Evolutionary conservation across 352 stramenopile species (phyloP).

Genomic region (Globisporangium acanthophoron): DNA sequence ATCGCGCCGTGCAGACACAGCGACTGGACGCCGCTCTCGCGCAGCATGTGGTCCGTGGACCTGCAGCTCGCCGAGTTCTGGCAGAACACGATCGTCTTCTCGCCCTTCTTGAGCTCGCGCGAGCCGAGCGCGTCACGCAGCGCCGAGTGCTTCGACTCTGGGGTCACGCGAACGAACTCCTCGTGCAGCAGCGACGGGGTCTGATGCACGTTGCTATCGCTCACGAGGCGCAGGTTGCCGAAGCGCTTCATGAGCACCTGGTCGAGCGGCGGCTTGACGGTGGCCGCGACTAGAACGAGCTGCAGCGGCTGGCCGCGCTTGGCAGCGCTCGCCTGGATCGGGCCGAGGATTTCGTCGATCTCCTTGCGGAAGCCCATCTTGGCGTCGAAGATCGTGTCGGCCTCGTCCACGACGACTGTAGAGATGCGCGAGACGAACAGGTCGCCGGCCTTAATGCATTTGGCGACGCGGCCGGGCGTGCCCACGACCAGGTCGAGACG

Average conservation of each 20-base stretch:
- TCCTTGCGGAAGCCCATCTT: slow-evolving; percentile 81
- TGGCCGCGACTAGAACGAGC: slow-evolving; percentile 68
- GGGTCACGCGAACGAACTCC: slow-evolving; percentile 57
- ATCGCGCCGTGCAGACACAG: slow-evolving; percentile 78
- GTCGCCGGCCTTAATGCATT: slow-evolving; percentile 62
- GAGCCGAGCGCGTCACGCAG: slow-evolving; percentile 51
- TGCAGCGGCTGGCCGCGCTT: slow-evolving; percentile 56
- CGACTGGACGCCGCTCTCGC: slow-evolving; percentile 60
- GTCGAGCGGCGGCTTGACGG: slow-evolving; percentile 61
- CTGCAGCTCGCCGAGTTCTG: slow-evolving; percentile 64
- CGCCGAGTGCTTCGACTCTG: slow-evolving; percentile 64
- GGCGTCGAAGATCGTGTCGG: slow-evolving; percentile 73
- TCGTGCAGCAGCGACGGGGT: slow-evolving; percentile 54
- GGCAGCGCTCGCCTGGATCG: slow-evolving; percentile 57
- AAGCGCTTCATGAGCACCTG: slow-evolving; percentile 72
- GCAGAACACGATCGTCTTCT: slow-evolving; percentile 77
- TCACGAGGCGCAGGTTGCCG: slow-evolving; percentile 50
- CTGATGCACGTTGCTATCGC: slow-evolving; percentile 63
- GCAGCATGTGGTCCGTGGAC: slow-evolving; percentile 80
- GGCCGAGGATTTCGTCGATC: slow-evolving; percentile 59
- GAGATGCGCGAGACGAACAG: slow-evolving; percentile 74
- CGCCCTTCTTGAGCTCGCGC: slow-evolving; percentile 22
- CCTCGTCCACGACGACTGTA: slow-evolving; percentile 72
- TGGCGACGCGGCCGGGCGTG: slow-evolving; percentile 66
- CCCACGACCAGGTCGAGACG: slow-evolving; percentile 69